Conservation (phyloP, 2,329 filamentous ascomycete genomes). For the Venturia oleaginea region DNA sequence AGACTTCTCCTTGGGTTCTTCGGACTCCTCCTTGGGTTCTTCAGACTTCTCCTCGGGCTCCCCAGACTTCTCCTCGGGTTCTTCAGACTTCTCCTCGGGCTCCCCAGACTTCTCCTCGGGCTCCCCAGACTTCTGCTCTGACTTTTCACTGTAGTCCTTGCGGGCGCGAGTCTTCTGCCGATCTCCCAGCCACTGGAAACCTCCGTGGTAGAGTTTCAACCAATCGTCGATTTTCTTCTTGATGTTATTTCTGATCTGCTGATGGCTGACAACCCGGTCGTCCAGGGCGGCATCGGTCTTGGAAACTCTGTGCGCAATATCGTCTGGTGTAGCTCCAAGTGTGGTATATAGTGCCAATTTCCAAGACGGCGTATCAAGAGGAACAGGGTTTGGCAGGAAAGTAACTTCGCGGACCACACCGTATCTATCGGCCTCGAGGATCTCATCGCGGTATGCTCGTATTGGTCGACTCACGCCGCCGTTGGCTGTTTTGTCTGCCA, state of each 20-base stretch:
- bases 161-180: neutral
- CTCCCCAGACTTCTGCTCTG: neutral
- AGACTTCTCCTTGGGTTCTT: neutral
- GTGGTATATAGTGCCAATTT: neutral
- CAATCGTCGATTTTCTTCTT: constrained; percentile 1
- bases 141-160: neutral
- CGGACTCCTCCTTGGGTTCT: too few species aligned
- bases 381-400: neutral
- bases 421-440: neutral
- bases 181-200: neutral
- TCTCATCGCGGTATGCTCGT: neutral
- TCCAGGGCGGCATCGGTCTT: neutral
- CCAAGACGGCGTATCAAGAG: neutral
- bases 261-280: neutral
- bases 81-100: too few species aligned
- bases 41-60: too few species aligned
- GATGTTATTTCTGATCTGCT: neutral
- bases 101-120: neutral
- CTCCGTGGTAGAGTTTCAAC: neutral
- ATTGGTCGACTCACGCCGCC: neutral
- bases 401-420: neutral
- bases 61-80: too few species aligned
- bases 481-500: neutral
- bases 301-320: neutral
- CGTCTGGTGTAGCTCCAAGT: neutral